Evolutionary conservation across 2,329 filamentous ascomycete species (phyloP), one percentile per base, ranked within the genome.

Genomic region (Exophiala bonariae): DNA sequence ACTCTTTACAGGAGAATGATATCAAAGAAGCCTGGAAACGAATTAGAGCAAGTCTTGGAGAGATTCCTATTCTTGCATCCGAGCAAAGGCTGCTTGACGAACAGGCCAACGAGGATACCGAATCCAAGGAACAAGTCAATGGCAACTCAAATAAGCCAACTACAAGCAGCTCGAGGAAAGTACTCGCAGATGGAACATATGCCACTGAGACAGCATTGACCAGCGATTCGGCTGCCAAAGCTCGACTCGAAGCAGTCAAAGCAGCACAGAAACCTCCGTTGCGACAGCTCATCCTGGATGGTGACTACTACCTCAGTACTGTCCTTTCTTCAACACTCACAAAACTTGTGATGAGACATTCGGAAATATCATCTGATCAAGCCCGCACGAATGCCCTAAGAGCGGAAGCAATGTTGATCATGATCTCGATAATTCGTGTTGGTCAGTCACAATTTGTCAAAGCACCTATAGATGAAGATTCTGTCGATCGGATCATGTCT

Each of bases 361-460:
- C 89, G 2, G 91, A 97, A 65, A 91, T 97, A 50, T 96, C 92
- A 1, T 76, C 86, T 18, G 92, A 96, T 61, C 71, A 78, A 34
- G 87, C 88, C 34, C 86, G 93, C 31, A 97, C 92, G 22, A 99
- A 99, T 61, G 91, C 92, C 22, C 80, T 99, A 19, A 86, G 89
- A 40, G 93, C 93, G 3, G 93, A 99, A 70, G 93, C 93, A 35
- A 99, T 99, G 93, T 80, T 99, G 43, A 97, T 99, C 66, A 96
- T 97, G 91, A 96, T 99, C 60, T 97, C 93, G 4, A 95, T 99
- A 59, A 89, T 99, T 58, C 90, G 93, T 40, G 93, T 96, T 51
- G 93, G 93, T 32, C 93, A 99, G 71, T 97, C 92, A n/a, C 89
- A 96, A 56, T 99, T 99, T 59, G 93, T 95, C 64, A 97, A 97